Evolutionary conservation across 495 filamentous ascomycete genomes (phyloP).

Genomic region (Annulohypoxylon nitens): DNA sequence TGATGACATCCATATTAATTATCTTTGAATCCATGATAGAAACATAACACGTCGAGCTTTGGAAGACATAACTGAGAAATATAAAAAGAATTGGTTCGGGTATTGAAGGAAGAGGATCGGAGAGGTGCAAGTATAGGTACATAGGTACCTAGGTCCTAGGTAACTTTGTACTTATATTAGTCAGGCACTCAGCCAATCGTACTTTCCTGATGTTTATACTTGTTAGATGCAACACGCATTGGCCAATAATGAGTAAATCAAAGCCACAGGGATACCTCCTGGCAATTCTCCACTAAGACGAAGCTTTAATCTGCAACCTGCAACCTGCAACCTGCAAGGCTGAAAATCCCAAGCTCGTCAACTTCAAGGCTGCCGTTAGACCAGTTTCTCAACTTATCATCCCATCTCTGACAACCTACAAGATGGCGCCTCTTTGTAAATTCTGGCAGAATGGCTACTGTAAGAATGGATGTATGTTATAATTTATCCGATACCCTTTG

Average conservation of each 20-base stretch:
- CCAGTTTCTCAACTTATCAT: background rate
- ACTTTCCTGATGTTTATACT: background rate
- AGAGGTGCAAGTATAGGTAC: too few relatives aligned
- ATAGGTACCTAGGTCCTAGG: too few relatives aligned
- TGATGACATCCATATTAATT: too few relatives aligned
- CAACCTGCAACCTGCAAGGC: slow-evolving; percentile 10
- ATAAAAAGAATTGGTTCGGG: too few relatives aligned
- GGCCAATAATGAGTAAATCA: too few relatives aligned
- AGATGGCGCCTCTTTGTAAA: slow-evolving; percentile 66
- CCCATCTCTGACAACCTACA: background rate
- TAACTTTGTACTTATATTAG: background rate
- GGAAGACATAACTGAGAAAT: too few relatives aligned
- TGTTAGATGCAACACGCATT: background rate
- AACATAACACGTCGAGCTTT: too few relatives aligned
- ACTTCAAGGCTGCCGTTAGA: background rate
- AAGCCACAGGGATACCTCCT: background rate
- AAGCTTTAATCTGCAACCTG: background rate
- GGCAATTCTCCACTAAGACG: background rate
- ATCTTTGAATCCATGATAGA: too few relatives aligned
- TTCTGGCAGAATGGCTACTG: slow-evolving; percentile 82
- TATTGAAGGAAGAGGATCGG: too few relatives aligned
- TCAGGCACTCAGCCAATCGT: background rate
- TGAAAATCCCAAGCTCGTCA: background rate
- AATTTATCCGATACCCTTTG: too few relatives aligned
- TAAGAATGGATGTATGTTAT: slow-evolving; percentile 71